Percentiles rank a stretch among this genome's conserved stretches.
Conservation (phyloP, 805 yeast species). For the Ogataea methylovora region DNA sequence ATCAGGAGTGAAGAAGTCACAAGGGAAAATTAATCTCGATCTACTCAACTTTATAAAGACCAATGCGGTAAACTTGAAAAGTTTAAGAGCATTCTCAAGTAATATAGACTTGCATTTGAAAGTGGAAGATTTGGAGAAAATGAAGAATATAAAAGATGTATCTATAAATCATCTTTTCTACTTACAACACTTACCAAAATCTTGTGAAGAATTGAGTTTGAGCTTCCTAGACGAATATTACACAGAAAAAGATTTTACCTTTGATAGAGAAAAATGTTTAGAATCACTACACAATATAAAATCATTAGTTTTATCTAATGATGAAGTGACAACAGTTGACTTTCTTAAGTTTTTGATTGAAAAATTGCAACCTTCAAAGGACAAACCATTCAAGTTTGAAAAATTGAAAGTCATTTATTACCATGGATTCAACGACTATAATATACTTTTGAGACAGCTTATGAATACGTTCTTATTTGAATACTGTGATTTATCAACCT, state of each 20-base stretch:
- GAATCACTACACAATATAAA: conserved; percentile 2
- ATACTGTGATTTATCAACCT: conserved; percentile 19
- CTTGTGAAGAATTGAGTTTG: conserved; percentile 6
- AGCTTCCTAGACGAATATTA: conserved; percentile 7
- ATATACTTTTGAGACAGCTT: conserved; percentile 24
- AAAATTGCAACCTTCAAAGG: conserved; percentile 2
- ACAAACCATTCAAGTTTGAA: conserved; percentile 16
- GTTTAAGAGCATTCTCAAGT: conserved; percentile 8
- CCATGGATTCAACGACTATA: conserved; percentile 38
- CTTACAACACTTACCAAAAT: conserved; percentile 11
- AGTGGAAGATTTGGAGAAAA: conserved; percentile 1
- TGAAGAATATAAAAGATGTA: conserved; percentile 5
- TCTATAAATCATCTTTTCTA: conserved; percentile 12
- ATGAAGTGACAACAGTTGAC: conserved; percentile 18
- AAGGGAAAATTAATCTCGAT: conserved; percentile 9
- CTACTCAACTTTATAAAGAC: conserved; percentile 15
- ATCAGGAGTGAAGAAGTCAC: conserved; percentile 5
- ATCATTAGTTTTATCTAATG: conserved; percentile 7
- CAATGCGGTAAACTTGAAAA: conserved; percentile 4
- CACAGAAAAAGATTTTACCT: conserved; percentile 1
- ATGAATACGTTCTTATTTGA: conserved; percentile 22
- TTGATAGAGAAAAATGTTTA: conserved; percentile 3
- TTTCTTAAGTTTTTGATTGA: conserved; percentile 25
- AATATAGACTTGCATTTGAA: conserved; percentile 5
- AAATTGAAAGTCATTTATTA: conserved; percentile 34